Percentiles rank a stretch among this genome's conserved stretches.
phyloP scores from a whole-genome alignment of 192 early-diverging fungal genomes.

The Martensiomyces pterosporus region DNA sequence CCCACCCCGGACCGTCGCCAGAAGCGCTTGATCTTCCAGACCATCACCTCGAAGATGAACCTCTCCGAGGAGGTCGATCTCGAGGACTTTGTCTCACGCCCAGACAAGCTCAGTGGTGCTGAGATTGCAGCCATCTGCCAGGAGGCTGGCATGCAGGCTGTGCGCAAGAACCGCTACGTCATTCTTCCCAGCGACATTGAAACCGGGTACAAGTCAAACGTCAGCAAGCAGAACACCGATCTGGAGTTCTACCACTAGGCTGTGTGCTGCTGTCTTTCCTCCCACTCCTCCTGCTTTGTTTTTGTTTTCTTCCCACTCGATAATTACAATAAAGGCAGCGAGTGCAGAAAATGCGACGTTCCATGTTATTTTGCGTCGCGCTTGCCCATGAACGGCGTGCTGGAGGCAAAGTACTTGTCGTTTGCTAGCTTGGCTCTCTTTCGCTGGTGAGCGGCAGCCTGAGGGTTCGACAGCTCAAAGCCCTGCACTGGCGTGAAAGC shows the following conservation, averaged over 20 bases:
- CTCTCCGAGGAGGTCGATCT: constrained; percentile 96
- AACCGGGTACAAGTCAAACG: constrained; percentile 92
- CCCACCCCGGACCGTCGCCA: constrained; percentile 95
- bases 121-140: constrained; percentile 98
- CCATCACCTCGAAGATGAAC: constrained; percentile 96
- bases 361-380: constrained; percentile 5
- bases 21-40: constrained; percentile 95
- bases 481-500: constrained; percentile 95
- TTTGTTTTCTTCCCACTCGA: not conserved
- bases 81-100: constrained; percentile 94
- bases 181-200: constrained; percentile 93
- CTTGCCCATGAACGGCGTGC: constrained; percentile 58
- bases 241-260: constrained; percentile 96
- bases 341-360: not conserved
- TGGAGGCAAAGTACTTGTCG: constrained; percentile 74
- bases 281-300: too few species aligned
- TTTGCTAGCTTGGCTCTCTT: constrained; percentile 60
- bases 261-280: too few species aligned
- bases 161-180: constrained; percentile 96
- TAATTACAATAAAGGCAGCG: not conserved
- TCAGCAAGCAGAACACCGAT: constrained; percentile 93
- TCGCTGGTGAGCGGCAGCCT: constrained; percentile 36
- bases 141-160: constrained; percentile 97
- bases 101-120: constrained; percentile 95
- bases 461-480: constrained; percentile 88